Conservation (phyloP, 2,329 filamentous ascomycete species). For the Penicillium janthinellum region DNA sequence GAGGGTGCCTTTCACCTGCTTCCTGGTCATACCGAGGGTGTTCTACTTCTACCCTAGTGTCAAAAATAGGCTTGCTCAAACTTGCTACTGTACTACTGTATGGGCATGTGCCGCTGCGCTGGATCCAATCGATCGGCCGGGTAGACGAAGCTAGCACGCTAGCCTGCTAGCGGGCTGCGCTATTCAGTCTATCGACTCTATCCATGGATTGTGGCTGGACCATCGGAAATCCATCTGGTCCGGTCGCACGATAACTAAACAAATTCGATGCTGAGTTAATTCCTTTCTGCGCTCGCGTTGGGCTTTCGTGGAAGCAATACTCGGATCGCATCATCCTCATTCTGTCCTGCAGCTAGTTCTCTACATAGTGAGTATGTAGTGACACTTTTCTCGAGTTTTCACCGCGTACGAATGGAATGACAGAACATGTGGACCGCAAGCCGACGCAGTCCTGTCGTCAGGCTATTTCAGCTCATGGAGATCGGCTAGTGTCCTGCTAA, state of each 20-base stretch:
- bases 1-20: background rate
- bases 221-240: background rate
- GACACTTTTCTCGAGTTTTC: background rate
- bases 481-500: background rate
- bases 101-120: constrained; percentile 5
- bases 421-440: background rate
- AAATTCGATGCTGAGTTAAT: background rate
- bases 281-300: background rate
- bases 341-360: background rate
- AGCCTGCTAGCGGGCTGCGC: constrained; percentile 20
- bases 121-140: constrained; percentile 19
- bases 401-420: background rate
- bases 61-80: constrained; percentile 1
- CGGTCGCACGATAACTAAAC: background rate
- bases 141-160: constrained; percentile 7
- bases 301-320: background rate
- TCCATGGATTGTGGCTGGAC: constrained; percentile 11
- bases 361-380: background rate
- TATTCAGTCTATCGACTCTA: constrained; percentile 21
- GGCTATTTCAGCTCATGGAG: background rate
- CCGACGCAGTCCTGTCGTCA: background rate
- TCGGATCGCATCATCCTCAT: background rate
- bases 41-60: background rate
- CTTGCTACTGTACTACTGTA: background rate
- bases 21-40: background rate